Percentiles rank a stretch among this genome's conserved stretches.
Evolutionary conservation across 2,329 filamentous ascomycete genomes (phyloP).

Genomic region (Hypoxylon sp.): DNA sequence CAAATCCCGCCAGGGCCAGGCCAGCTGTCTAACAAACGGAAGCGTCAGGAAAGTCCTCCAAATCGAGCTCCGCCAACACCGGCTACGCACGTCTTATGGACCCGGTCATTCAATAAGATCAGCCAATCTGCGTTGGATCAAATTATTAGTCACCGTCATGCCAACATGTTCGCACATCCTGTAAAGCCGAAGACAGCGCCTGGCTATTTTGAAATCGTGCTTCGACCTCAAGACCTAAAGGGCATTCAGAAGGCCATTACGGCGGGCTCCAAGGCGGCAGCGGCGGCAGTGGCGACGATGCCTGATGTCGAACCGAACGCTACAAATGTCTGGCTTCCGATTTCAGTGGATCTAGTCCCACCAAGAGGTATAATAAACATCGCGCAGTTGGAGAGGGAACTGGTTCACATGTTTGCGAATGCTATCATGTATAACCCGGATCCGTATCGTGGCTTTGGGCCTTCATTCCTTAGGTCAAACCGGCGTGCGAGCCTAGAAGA

Average conservation of each 20-base stretch:
- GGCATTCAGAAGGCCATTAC: slow-evolving; percentile 81
- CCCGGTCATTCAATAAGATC: slow-evolving; percentile 80
- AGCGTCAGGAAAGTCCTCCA: slow-evolving; percentile 66
- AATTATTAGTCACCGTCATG: slow-evolving; percentile 81
- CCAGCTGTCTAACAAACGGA: slow-evolving; percentile 65
- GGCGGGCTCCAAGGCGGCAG: slow-evolving; percentile 76
- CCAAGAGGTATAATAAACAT: slow-evolving; percentile 94
- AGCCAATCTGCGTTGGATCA: slow-evolving; percentile 80
- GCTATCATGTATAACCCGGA: slow-evolving; percentile 98
- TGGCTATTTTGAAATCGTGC: slow-evolving; percentile 79
- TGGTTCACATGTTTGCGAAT: slow-evolving; percentile 97
- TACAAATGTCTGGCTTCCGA: slow-evolving; percentile 73
- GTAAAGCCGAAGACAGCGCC: slow-evolving; percentile 81
- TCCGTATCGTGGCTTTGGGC: slow-evolving; percentile 76
- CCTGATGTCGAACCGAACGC: slow-evolving; percentile 70
- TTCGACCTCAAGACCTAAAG: slow-evolving; percentile 82
- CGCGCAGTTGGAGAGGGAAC: slow-evolving; percentile 89
- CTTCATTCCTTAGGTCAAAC: slow-evolving; percentile 65
- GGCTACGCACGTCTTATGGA: slow-evolving; percentile 78
- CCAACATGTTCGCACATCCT: slow-evolving; percentile 82
- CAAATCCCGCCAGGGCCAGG: slow-evolving; percentile 55
- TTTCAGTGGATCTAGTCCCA: slow-evolving; percentile 82
- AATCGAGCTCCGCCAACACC: slow-evolving; percentile 64
- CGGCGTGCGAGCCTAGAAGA: slow-evolving; percentile 53
- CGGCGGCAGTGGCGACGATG: slow-evolving; percentile 71